Conservation (phyloP, 805 yeast genomes). For the Kazachstania bromeliacearum region DNA sequence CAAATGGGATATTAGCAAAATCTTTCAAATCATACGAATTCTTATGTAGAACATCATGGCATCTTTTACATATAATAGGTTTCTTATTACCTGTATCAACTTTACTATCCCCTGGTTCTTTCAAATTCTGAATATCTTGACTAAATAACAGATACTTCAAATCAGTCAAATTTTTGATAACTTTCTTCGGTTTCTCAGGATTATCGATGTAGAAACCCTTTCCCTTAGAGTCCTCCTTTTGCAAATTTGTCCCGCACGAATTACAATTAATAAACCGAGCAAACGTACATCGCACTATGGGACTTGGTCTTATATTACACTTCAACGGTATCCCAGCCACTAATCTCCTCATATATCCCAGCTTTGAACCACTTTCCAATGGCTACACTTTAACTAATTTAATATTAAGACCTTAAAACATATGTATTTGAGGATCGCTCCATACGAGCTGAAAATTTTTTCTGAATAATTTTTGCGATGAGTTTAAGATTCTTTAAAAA, state of each 20-base stretch:
- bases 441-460: constrained; percentile 9
- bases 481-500: constrained; percentile 13
- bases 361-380: too few relatives aligned
- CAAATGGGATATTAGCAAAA: constrained; percentile 21
- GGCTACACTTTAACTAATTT: too few relatives aligned
- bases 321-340: too few relatives aligned
- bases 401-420: too few relatives aligned
- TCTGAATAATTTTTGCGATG: constrained; percentile 23
- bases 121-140: constrained; percentile 20
- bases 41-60: constrained; percentile 43
- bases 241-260: constrained; percentile 52
- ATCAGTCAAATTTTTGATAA: constrained; percentile 10
- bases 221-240: constrained; percentile 27
- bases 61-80: constrained; percentile 41
- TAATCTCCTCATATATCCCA: too few relatives aligned
- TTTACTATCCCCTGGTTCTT: constrained; percentile 9
- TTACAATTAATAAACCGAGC: constrained; percentile 31
- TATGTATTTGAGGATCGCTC: too few relatives aligned
- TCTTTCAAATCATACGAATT: constrained; percentile 34
- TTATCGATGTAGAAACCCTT: constrained; percentile 39
- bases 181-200: constrained; percentile 7
- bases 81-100: constrained; percentile 5
- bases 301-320: too few relatives aligned
- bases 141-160: constrained; percentile 25
- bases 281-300: too few relatives aligned